These are phyloP conservation scores for Ceratobasidium sp. DNA, from an alignment of 1,284 basidiomycete species.

Conservation along the genomic window DNA sequence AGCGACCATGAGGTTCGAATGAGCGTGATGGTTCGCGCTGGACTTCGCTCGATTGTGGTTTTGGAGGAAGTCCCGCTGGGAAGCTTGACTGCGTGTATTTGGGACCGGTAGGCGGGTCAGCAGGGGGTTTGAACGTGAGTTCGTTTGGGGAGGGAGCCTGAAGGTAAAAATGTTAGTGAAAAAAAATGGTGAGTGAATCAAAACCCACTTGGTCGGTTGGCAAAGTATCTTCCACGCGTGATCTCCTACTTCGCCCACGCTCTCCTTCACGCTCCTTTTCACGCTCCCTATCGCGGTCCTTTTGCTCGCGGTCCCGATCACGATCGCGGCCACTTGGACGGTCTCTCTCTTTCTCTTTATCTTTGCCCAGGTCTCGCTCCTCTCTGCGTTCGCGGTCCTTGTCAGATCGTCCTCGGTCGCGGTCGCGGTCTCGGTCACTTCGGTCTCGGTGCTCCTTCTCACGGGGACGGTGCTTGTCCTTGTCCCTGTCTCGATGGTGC, in stretches of 20 bases:
- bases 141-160: slow-evolving; percentile 21
- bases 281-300: slow-evolving; percentile 58
- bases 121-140: slow-evolving; percentile 21
- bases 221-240: slow-evolving; percentile 29
- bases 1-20: slow-evolving; percentile 25
- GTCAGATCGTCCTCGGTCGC: slow-evolving; percentile 51
- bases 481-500: slow-evolving; percentile 49
- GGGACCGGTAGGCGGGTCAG: slow-evolving; percentile 17
- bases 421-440: slow-evolving; percentile 48
- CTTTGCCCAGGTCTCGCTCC: slow-evolving; percentile 49
- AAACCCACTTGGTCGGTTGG: slow-evolving; percentile 18
- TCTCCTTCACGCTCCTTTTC: slow-evolving; percentile 39
- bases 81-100: slow-evolving; percentile 22
- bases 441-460: slow-evolving; percentile 46
- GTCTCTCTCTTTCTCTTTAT: slow-evolving; percentile 52
- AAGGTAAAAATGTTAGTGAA: slow-evolving; percentile 5
- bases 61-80: slow-evolving; percentile 35
- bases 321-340: slow-evolving; percentile 41
- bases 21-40: slow-evolving; percentile 26
- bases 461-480: slow-evolving; percentile 60
- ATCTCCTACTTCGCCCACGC: slow-evolving; percentile 30
- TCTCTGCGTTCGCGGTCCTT: slow-evolving; percentile 51
- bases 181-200: neutral
- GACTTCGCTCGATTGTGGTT: slow-evolving; percentile 28
- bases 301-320: slow-evolving; percentile 56